phyloP scores from a whole-genome alignment of 768 basidiomycete genomes.

The Boletus bicolor region DNA sequence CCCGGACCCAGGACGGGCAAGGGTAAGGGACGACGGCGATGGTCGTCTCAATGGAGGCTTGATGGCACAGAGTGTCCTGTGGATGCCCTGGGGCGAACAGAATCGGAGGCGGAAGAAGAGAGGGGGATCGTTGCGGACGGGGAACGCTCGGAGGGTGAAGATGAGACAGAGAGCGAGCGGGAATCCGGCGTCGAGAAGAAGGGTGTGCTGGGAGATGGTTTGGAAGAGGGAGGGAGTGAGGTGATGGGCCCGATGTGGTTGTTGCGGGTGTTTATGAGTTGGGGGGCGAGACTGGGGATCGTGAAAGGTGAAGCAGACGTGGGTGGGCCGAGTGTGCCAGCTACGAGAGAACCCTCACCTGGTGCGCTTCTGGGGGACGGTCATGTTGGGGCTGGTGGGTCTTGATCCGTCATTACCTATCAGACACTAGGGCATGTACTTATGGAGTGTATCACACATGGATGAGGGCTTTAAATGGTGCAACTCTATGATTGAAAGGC shows the following conservation, averaged over 20 bases:
- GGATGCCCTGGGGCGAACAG: conserved; percentile 66
- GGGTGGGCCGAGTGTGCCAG: conserved; percentile 13
- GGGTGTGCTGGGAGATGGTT: conserved; percentile 10
- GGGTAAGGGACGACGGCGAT: conserved; percentile 48
- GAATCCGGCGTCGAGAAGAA: conserved; percentile 22
- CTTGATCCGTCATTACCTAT: conserved; percentile 17
- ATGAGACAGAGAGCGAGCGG: conserved; percentile 31
- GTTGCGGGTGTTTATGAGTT: conserved; percentile 71
- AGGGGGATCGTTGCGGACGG: conserved; percentile 31
- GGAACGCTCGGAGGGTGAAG: conserved; percentile 28
- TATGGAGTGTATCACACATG: conserved; percentile 15
- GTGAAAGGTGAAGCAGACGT: conserved; percentile 21
- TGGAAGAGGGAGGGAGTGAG: conserved; percentile 45
- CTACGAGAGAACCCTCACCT: conserved; percentile 19
- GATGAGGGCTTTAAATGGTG: background rate
- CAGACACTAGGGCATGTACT: background rate
- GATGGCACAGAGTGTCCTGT: conserved; percentile 62
- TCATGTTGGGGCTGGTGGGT: conserved; percentile 1
- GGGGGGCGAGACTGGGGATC: conserved; percentile 65
- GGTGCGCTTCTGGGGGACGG: conserved; percentile 2
- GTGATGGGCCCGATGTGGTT: conserved; percentile 77
- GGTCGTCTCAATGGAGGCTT: conserved; percentile 56
- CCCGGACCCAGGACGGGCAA: conserved; percentile 26
- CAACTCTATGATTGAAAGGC: conserved; percentile 12
- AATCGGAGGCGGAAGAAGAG: conserved; percentile 77